Percentiles rank a stretch among this genome's conserved stretches.
Evolutionary conservation across 2,329 filamentous ascomycete genomes (phyloP).

Genomic region (Botryotinia convoluta): DNA sequence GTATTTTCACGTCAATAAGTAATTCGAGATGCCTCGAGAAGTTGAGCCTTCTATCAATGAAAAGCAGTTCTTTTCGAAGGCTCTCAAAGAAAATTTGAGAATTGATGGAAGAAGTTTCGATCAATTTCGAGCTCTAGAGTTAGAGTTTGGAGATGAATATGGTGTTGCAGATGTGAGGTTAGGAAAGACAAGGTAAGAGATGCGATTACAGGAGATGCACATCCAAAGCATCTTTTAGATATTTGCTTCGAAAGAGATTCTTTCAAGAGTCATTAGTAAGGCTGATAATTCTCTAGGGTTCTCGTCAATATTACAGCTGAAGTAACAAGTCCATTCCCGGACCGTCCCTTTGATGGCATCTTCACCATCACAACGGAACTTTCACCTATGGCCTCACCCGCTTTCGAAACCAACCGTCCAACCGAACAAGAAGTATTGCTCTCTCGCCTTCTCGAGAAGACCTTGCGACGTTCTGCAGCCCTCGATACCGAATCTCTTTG

Average conservation of each 20-base stretch:
- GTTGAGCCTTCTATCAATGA: slow-evolving; percentile 86
- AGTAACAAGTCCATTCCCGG: slow-evolving; percentile 78
- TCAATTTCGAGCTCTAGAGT: slow-evolving; percentile 71
- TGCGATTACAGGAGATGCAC: neutral
- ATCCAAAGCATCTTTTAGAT: neutral
- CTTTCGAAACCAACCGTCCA: slow-evolving; percentile 81
- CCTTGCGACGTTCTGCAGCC: slow-evolving; percentile 84
- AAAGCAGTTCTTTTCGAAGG: slow-evolving; percentile 79
- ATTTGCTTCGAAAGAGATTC: neutral
- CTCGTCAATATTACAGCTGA: slow-evolving; percentile 84
- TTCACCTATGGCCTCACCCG: slow-evolving; percentile 85
- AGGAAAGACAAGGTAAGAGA: slow-evolving; percentile 78
- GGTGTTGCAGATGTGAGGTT: slow-evolving; percentile 83
- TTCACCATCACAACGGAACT: slow-evolving; percentile 92
- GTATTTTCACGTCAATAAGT: slow-evolving; percentile 7
- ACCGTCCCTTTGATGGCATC: slow-evolving; percentile 91
- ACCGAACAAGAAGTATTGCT: slow-evolving; percentile 83
- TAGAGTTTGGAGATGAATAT: slow-evolving; percentile 87
- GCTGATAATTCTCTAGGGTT: slow-evolving; percentile 53
- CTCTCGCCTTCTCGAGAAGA: slow-evolving; percentile 87
- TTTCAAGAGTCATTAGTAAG: neutral
- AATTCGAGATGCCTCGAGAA: slow-evolving; percentile 76
- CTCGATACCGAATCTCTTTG: slow-evolving; percentile 95
- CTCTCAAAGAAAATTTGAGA: slow-evolving; percentile 75
- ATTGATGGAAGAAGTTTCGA: slow-evolving; percentile 82